Evolutionary conservation across 1,284 basidiomycete genomes (phyloP).

Genomic region (Cutaneotrichosporon spelunceum): DNA sequence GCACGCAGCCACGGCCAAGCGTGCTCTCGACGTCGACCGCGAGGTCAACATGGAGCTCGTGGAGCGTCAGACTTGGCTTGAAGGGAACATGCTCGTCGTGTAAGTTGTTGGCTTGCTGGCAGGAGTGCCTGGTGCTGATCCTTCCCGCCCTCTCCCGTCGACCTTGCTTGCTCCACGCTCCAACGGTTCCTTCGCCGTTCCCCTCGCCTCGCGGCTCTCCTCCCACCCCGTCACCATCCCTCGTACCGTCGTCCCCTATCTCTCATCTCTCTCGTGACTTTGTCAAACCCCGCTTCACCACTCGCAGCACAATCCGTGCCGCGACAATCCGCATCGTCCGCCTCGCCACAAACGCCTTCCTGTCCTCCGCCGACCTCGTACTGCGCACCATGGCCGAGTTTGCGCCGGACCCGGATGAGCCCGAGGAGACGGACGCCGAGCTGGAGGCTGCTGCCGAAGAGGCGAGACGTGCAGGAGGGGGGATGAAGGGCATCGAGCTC

Average conservation of each 20-base stretch:
- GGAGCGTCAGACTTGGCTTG: slow-evolving; percentile 63
- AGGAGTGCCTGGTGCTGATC: neutral
- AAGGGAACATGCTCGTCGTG: slow-evolving; percentile 68
- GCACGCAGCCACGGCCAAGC: slow-evolving; percentile 73
- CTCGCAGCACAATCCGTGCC: slow-evolving; percentile 47
- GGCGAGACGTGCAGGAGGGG: slow-evolving; percentile 28
- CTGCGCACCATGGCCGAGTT: slow-evolving; percentile 77
- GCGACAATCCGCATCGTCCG: slow-evolving; percentile 80
- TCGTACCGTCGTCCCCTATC: neutral
- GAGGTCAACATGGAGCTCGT: slow-evolving; percentile 77
- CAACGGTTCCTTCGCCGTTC: neutral
- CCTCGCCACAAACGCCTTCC: slow-evolving; percentile 73
- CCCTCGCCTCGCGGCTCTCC: neutral
- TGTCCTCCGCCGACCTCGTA: slow-evolving; percentile 81
- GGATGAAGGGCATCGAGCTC: slow-evolving; percentile 45
- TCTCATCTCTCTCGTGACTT: too few species aligned
- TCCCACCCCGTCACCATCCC: neutral
- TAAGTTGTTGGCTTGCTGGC: slow-evolving; percentile 43
- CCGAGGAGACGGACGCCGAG: slow-evolving; percentile 35
- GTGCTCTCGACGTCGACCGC: slow-evolving; percentile 76
- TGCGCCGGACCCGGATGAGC: slow-evolving; percentile 39
- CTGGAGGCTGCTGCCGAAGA: slow-evolving; percentile 29
- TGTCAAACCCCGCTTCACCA: neutral
- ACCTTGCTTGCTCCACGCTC: too few species aligned
- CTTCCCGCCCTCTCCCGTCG: neutral